Percentiles rank a stretch among this genome's conserved stretches.
Conservation (phyloP, 2,329 filamentous ascomycete genomes). For the Hypoxylon sp. region DNA sequence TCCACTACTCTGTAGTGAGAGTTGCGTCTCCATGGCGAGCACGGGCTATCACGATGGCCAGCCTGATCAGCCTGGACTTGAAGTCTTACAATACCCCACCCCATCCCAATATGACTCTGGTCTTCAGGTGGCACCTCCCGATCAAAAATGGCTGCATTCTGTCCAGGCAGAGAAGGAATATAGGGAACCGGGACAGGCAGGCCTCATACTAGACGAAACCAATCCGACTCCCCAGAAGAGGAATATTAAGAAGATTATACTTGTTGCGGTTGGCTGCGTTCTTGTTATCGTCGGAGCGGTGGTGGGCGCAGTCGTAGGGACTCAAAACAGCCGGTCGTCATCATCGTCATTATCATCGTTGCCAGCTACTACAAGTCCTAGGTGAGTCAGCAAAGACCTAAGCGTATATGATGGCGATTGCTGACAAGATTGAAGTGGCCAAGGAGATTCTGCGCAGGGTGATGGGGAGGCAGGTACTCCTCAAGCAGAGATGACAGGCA, state of each 20-base stretch:
- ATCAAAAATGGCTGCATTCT: background rate
- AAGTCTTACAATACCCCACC: conserved; percentile 11
- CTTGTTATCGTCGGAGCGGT: conserved; percentile 21
- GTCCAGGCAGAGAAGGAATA: background rate
- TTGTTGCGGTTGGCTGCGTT: conserved; percentile 12
- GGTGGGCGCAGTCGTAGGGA: conserved; percentile 23
- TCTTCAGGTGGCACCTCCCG: conserved; percentile 3
- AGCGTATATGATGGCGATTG: background rate
- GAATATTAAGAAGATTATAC: conserved; percentile 20
- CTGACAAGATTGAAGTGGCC: conserved; percentile 21
- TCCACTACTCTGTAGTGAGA: conserved; percentile 25
- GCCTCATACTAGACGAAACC: background rate
- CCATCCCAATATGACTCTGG: conserved; percentile 3
- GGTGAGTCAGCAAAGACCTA: conserved; percentile 3
- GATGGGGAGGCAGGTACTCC: background rate
- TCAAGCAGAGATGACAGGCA: conserved; percentile 27
- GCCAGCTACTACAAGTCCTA: conserved; percentile 3
- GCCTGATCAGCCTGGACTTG: conserved; percentile 25
- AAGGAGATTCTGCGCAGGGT: background rate
- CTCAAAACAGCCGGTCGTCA: conserved; percentile 4
- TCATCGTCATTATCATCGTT: background rate
- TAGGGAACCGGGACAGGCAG: background rate
- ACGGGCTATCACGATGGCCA: conserved; percentile 2
- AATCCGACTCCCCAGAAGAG: background rate
- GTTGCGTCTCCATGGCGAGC: conserved; percentile 22